Evolutionary conservation across 768 basidiomycete species (phyloP), one percentile per base, ranked within the genome.

Genomic region (Phanerochaete carnosa): DNA sequence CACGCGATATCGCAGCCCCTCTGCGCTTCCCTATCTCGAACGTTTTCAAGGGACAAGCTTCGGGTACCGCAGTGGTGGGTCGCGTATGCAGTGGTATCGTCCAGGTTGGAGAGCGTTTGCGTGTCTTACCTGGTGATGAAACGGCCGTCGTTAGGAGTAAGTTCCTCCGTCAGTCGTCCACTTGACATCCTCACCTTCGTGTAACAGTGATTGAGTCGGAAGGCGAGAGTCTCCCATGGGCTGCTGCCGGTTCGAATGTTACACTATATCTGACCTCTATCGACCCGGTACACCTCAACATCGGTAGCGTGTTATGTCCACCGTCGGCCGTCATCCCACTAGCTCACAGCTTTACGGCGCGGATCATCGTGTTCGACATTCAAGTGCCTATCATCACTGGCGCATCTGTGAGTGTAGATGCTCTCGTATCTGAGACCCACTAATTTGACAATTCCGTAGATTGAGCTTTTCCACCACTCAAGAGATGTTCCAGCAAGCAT

Each of bases 381-480:
- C 84, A 90, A 64, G 80, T 92, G 50, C 97, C 97, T 0, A 90
- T 99, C 64, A 94, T 88, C 12, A 80, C 85, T 0, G 97, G 97
- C 43, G 81, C 93, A 64, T 88, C 92, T 45, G 95, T 95, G 72
- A 63, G 65, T 64, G 8, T 15, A 2, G 3, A 39, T 1, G 28
- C 47, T n/a, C 25, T 23, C 49, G 35, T 2, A 19, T n/a, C 19
- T 58, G 4, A 12, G 43, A 26, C 32, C 51, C 19, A 15, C 15
- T 16, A 9, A 1, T 28, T 26, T 26, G 35, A 60, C 25, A 45
- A 25, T 57, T 35, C 66, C 30, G 11, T 9, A 92, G 93, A 82
- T 98, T 47, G 97, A 99, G 71, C 76, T 99, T 12, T 98, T 94
- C 75, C 93, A 97, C 69, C 95, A 99, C 69, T 95, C 94, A 1